Evolutionary conservation across 1,139 yeast species (phyloP).

Genomic region (Hanseniaspora gamundiae): DNA sequence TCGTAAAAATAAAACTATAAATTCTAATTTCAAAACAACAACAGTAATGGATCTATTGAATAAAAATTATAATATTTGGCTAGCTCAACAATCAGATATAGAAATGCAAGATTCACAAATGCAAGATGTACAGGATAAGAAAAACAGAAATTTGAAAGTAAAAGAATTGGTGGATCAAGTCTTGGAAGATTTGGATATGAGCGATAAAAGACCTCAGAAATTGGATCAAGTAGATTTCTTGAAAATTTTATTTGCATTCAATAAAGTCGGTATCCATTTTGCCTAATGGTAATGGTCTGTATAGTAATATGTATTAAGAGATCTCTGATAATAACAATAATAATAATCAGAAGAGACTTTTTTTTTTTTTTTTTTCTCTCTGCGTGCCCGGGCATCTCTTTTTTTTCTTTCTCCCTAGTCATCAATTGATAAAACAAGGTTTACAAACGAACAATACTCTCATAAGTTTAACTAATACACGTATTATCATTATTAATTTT

Average conservation of each 20-base stretch:
- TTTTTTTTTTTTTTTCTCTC: too few species aligned
- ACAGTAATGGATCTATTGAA: constrained; percentile 79
- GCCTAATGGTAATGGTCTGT: too few species aligned
- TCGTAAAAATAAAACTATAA: constrained; percentile 82
- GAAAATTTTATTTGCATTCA: constrained; percentile 80
- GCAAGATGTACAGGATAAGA: constrained; percentile 20
- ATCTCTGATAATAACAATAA: too few species aligned
- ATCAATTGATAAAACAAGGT: too few species aligned
- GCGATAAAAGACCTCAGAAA: constrained; percentile 84
- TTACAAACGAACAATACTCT: too few species aligned
- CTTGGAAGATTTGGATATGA: constrained; percentile 61
- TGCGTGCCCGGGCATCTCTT: too few species aligned
- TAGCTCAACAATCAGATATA: constrained; percentile 34
- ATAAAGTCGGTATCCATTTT: constrained; percentile 93
- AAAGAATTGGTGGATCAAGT: constrained; percentile 53
- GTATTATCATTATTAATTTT: too few species aligned
- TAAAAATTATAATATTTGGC: constrained; percentile 72
- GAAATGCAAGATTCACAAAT: constrained; percentile 7
- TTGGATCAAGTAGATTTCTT: constrained; percentile 92
- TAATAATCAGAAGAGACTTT: too few species aligned
- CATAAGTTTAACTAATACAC: too few species aligned
- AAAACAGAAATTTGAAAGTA: too few species aligned
- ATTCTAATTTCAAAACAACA: constrained; percentile 82
- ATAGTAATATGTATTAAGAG: too few species aligned
- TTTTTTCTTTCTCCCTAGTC: too few species aligned